Base-by-base conservation (phyloP, 805 yeast species). In the Ogataea ganodermae region DNA sequence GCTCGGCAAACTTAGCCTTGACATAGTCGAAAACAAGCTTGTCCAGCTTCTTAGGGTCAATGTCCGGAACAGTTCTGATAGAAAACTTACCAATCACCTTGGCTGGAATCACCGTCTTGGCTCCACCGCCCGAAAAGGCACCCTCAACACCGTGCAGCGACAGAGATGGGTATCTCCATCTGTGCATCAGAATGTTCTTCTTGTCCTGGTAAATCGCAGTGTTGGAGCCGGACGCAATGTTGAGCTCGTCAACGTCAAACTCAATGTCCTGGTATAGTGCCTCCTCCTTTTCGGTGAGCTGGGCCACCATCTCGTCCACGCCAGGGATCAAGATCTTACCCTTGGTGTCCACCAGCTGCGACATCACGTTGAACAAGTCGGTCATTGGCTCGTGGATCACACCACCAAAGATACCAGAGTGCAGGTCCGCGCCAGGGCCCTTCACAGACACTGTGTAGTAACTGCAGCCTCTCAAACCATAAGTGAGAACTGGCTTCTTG, bases 141-240 rank as follows among this genome's bases (percentile, higher is more conserved):
- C 99, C 99, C 72, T 94, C 99, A 46, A 94, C 79, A 58, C 99
- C 99, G 70, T 94, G 99, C 56, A 94, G 69, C 2, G 98, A 91
- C 61, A 94, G 76, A 6, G 98, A 89, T 47, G 99, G 99, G 72
- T 77, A 90, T 78, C 99, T 86, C 99, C 99, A 94, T 79, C 99
- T 84, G 70, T 91, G 97, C 86, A 90, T 92, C 61, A 94, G 79
- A 50, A 96, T 90, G 50, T 84, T 85, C 72, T 89, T 83, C 71
- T 89, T 88, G 66, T 78, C 77, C 53, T 81, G 76, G 72, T 84
- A 84, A 50, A 91, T 75, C 30, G 90, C 81, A 38, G 97, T 90
- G 54, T 89, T 67, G 7, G 97, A 84, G 43, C 98, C 97, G 16
- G 92, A 76, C 41, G 97, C 96, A 17, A 80, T 82, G 65, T 91